These are phyloP conservation scores for Epichloe aotearoae DNA, from an alignment of 2,329 filamentous ascomycete genomes.

Conservation along the genomic window DNA sequence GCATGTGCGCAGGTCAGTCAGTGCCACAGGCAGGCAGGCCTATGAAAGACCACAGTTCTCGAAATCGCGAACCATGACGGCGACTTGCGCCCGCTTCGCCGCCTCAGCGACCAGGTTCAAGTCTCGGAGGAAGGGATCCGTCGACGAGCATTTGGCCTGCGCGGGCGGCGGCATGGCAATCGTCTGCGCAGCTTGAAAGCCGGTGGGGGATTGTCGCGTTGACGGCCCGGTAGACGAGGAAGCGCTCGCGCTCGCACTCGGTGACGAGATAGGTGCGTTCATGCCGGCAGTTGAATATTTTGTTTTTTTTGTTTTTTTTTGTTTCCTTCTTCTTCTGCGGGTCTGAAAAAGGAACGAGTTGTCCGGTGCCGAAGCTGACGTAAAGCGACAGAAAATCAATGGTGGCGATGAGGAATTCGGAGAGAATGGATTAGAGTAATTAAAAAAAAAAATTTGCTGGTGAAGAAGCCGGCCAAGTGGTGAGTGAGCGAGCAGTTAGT, in stretches of 20 bases:
- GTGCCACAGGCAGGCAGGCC: neutral
- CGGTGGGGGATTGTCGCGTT: constrained; percentile 18
- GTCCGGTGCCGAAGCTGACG: neutral
- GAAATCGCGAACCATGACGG: constrained; percentile 75
- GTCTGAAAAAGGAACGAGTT: neutral
- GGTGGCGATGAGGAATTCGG: too few relatives aligned
- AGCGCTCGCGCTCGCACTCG: constrained; percentile 1
- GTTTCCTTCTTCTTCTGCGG: too few relatives aligned
- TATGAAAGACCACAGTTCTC: constrained; percentile 51
- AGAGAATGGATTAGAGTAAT: neutral
- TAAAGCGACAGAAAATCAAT: too few relatives aligned
- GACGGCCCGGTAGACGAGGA: constrained; percentile 14
- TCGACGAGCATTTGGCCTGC: constrained; percentile 25
- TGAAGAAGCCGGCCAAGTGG: neutral
- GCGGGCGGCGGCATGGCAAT: constrained; percentile 15
- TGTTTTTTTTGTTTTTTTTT: neutral
- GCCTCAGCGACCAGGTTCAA: constrained; percentile 84
- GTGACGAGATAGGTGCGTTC: constrained; percentile 5
- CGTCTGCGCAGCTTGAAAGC: constrained; percentile 5
- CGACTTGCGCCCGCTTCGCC: constrained; percentile 84
- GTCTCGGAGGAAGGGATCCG: constrained; percentile 57
- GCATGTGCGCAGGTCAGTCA: too few relatives aligned
- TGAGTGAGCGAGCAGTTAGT: neutral
- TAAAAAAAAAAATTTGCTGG: too few relatives aligned
- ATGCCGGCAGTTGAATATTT: neutral